These are phyloP conservation scores for Colletotrichum euphorbiae DNA, from an alignment of 2,329 filamentous ascomycete species.

Conservation along the genomic window DNA sequence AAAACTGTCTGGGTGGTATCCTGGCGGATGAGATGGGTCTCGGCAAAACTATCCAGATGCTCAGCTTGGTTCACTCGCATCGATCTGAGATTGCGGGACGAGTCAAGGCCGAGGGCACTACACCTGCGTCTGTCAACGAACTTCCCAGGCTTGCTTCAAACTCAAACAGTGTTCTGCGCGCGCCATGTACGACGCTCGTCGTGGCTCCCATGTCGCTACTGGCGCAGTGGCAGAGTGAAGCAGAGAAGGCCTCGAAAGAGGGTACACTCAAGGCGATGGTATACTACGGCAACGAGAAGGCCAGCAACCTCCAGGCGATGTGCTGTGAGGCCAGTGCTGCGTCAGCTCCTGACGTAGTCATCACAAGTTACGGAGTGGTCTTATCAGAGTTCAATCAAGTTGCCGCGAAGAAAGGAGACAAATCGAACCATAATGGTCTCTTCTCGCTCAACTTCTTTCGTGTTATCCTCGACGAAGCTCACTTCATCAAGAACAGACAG, in stretches of 20 bases:
- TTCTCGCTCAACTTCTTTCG: slow-evolving; percentile 97
- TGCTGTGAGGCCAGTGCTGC: slow-evolving; percentile 80
- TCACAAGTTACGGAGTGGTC: slow-evolving; percentile 94
- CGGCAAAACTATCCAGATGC: slow-evolving; percentile 98
- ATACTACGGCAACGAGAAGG: slow-evolving; percentile 93
- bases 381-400: slow-evolving; percentile 89
- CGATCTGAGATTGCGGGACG: slow-evolving; percentile 65
- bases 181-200: slow-evolving; percentile 91
- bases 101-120: slow-evolving; percentile 48
- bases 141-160: slow-evolving; percentile 72
- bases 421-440: slow-evolving; percentile 75
- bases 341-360: slow-evolving; percentile 87
- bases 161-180: slow-evolving; percentile 69
- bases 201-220: slow-evolving; percentile 97
- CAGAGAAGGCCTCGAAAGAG: slow-evolving; percentile 86
- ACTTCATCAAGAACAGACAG: slow-evolving; percentile 89
- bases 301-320: slow-evolving; percentile 78
- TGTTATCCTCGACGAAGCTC: slow-evolving; percentile 94
- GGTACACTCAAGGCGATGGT: slow-evolving; percentile 87
- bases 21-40: slow-evolving; percentile 98
- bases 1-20: slow-evolving; percentile 93
- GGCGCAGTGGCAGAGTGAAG: slow-evolving; percentile 97
- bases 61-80: slow-evolving; percentile 90
- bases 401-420: slow-evolving; percentile 72
- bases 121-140: slow-evolving; percentile 63